Evolutionary conservation across 495 filamentous ascomycete species (phyloP), one percentile per base, ranked within the genome.

Genomic region (Alectoria sarmentosa): DNA sequence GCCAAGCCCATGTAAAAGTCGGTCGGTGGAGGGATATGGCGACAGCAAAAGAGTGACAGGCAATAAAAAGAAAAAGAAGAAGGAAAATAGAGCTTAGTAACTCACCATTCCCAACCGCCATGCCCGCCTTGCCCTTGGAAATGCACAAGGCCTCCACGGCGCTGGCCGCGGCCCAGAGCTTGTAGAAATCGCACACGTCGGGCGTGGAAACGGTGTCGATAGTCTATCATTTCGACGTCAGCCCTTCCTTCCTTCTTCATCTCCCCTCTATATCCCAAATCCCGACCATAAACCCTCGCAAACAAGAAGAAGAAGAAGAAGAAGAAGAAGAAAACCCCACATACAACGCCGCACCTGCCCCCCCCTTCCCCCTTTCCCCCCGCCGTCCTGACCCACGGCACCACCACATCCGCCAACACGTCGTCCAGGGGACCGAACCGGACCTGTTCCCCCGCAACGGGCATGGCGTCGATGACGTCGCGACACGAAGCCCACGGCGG

Each of bases 121-220:
- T 44, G 3, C 63, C 63, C 8, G 28, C 48, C 14, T 26, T 42
- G 1, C 54, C 52, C 21, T 28, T 32, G 14, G 21, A 7, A 26
- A 42, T 28, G 41, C 63, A 65, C 55, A 65, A 28, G 11, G 19
- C n/a, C 9, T 65, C 56, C 23, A 65, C 63, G 8, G 63, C 63
- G 37, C n/a, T 60, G 0, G 63, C 55, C 10, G 63, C 63, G 11
- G 55, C 63, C 63, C 63, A 58, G 4, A 65, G 36, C 30, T 59
- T 52, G 36, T 44, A 65, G 46, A 49, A 58, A 21, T 55, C 46
- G 34, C 46, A 17, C 3, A 38, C 10, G 38, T 63, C 49, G 9
- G 30, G 46, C 4, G 5, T n/a, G 48, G n/a, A 32, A 3, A 34
- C 34, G 21, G 61, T 34, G 28, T 42, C 37, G 36, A 26, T 23